Conservation (phyloP, 805 yeast genomes). For the Lachancea quebecensis region DNA sequence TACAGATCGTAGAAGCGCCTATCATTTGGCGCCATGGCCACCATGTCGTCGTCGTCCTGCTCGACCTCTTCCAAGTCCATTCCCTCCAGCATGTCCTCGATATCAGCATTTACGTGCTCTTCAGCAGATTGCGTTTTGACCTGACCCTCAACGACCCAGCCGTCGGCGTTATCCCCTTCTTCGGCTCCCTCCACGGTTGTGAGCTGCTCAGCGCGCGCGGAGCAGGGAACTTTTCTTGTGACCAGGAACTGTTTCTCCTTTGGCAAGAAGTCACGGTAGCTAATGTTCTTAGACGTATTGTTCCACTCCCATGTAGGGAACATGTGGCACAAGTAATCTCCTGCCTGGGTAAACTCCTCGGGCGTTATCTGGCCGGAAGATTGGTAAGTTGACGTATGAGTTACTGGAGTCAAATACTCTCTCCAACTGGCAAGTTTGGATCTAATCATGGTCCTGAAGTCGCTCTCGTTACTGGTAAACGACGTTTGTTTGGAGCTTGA, state of each 20-base stretch:
- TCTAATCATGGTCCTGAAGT: constrained; percentile 42
- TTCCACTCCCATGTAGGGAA: constrained; percentile 98
- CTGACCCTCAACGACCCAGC: constrained; percentile 45
- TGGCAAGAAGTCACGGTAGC: constrained; percentile 60
- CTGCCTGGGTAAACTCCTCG: constrained; percentile 89
- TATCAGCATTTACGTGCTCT: constrained; percentile 12
- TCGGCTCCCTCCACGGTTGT: constrained; percentile 38
- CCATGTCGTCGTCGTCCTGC: constrained; percentile 37
- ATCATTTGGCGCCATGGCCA: constrained; percentile 36
- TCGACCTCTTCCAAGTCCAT: constrained; percentile 27
- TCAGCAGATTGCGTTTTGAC: background rate
- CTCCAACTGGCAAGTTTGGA: constrained; percentile 78
- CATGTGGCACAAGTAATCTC: constrained; percentile 83
- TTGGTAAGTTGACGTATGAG: constrained; percentile 77
- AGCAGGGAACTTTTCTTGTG: constrained; percentile 84
- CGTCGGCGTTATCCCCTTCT: constrained; percentile 37
- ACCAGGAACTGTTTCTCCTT: constrained; percentile 79
- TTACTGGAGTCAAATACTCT: constrained; percentile 88
- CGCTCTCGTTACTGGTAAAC: background rate
- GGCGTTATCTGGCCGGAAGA: constrained; percentile 91
- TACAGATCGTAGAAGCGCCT: constrained; percentile 79
- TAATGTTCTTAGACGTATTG: constrained; percentile 37
- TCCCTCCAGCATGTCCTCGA: constrained; percentile 25
- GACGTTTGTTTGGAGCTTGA: too few relatives aligned
- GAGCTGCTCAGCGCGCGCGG: constrained; percentile 55